Evolutionary conservation across 176 grass and related monocot genomes (phyloP), one percentile per base, ranked within the genome.

Genomic region (Zea mays): DNA sequence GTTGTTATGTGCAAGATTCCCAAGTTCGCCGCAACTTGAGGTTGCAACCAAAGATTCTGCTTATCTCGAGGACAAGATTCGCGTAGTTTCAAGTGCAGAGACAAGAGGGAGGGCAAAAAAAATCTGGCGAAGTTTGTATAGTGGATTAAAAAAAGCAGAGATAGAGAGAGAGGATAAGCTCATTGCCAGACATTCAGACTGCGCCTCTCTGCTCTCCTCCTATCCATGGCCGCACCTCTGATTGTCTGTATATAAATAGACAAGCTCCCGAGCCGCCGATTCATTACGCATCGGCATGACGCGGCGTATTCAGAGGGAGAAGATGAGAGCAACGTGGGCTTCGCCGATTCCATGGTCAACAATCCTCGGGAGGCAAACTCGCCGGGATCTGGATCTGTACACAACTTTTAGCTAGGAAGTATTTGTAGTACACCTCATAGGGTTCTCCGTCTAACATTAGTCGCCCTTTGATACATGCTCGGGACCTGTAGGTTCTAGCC

Each of bases 241-340:
- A 49, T 43, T 72, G 61, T 15, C 3, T 61, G 44, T 57, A 76
- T 81, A 81, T 50, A 88, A 64, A 65, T 56, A n/a, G n/a, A n/a
- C n/a, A n/a, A 42, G 40, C 14, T 38, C 47, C 71, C 14, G 15
- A 5, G 19, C n/a, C 40, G 65, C 65, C 60, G 4, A 74, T 62
- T n/a, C n/a, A n/a, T 6, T 7, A 16, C 37, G 35, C 52, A 62
- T 54, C n/a, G n/a, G n/a, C n/a, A n/a, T n/a, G n/a, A 77, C 66
- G 79, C 62, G 38, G 46, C 38, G 54, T 5, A 37, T 40, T 54
- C 50, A 10, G 37, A 74, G 6, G 69, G 74, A 57, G 86, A 72
- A 38, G 78, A 51, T 16, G 34, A 57, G 58, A 65, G 69, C 62
- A 69, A 33, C 62, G 8, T 46, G 33, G 14, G 52, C 74, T 7